phyloP scores from a whole-genome alignment of 2,329 filamentous ascomycete genomes.

The Calonectria naviculata region DNA sequence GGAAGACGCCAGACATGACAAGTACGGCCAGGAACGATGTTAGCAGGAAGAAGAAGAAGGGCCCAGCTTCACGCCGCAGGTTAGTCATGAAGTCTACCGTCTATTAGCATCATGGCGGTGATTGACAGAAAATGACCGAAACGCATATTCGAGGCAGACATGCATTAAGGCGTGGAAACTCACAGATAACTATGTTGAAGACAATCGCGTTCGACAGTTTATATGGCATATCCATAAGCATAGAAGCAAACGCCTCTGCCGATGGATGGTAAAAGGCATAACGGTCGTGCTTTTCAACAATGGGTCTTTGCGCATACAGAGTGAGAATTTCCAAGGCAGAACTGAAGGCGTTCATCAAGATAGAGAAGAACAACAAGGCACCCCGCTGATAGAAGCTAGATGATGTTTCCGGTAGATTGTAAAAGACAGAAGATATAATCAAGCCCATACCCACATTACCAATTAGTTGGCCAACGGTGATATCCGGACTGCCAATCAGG shows the following conservation, averaged over 20 bases:
- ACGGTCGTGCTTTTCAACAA: conserved; percentile 88
- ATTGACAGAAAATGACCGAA: neutral
- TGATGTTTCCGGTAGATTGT: conserved; percentile 74
- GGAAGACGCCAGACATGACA: conserved; percentile 75
- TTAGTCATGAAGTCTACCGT: conserved; percentile 90
- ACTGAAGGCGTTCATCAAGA: conserved; percentile 86
- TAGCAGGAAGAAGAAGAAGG: conserved; percentile 89
- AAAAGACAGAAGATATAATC: conserved; percentile 85
- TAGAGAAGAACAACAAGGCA: conserved; percentile 86
- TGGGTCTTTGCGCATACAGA: conserved; percentile 87
- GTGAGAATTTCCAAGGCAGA: conserved; percentile 85
- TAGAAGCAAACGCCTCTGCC: conserved; percentile 89
- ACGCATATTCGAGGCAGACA: no score
- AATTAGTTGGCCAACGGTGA: conserved; percentile 75
- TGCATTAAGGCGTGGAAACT: neutral
- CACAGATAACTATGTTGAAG: conserved; percentile 71
- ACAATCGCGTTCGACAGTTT: conserved; percentile 75
- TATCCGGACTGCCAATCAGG: conserved; percentile 79
- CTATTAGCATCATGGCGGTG: neutral
- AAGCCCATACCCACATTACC: conserved; percentile 82
- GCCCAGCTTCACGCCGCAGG: conserved; percentile 75
- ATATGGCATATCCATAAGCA: conserved; percentile 87
- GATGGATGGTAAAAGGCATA: conserved; percentile 93
- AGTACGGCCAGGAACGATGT: conserved; percentile 79
- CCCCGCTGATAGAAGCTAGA: conserved; percentile 82